Percentiles rank a stretch among this genome's conserved stretches.
These are phyloP conservation scores for Tilletiopsis washingtonensis DNA, from an alignment of 1,284 basidiomycete genomes.

Conservation along the genomic window DNA sequence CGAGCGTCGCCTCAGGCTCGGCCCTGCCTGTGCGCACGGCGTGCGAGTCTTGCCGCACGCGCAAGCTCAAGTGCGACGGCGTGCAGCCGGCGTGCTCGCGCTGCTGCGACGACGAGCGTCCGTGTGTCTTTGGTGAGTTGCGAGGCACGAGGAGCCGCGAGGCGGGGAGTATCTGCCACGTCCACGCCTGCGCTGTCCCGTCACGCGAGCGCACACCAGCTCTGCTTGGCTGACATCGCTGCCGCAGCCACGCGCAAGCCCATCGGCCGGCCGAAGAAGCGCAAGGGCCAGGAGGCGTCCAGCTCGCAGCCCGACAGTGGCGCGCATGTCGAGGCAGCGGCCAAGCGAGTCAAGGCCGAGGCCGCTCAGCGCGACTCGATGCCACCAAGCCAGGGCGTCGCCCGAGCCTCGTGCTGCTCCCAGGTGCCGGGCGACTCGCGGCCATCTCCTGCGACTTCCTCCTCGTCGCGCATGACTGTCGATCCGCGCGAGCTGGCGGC, in stretches of 20 bases:
- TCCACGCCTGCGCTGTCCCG: too few species aligned
- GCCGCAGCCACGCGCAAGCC: constrained; percentile 20
- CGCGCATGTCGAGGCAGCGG: too few species aligned
- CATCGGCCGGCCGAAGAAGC: constrained; percentile 33
- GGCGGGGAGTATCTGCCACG: not conserved
- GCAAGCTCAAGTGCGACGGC: constrained; percentile 38
- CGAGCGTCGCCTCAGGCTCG: too few species aligned
- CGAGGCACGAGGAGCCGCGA: not conserved
- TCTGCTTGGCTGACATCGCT: not conserved
- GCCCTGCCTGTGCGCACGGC: constrained; percentile 32
- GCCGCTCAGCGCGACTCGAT: not conserved
- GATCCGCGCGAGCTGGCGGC: not conserved
- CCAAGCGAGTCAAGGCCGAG: too few species aligned
- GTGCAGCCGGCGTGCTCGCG: constrained; percentile 2
- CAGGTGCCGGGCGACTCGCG: not conserved
- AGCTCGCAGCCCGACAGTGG: too few species aligned
- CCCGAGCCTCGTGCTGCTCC: not conserved
- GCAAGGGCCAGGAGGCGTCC: constrained; percentile 10
- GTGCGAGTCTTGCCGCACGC: constrained; percentile 32
- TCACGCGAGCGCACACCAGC: too few species aligned
- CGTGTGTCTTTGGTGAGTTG: not conserved
- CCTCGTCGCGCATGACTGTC: not conserved
- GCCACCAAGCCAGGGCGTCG: not conserved
- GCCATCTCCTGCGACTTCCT: constrained; percentile 18
- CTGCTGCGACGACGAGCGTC: not conserved